Evolutionary conservation across 345 rosid species (phyloP), one percentile per base, ranked within the genome.

Genomic region (Gynandropsis gynandra): DNA sequence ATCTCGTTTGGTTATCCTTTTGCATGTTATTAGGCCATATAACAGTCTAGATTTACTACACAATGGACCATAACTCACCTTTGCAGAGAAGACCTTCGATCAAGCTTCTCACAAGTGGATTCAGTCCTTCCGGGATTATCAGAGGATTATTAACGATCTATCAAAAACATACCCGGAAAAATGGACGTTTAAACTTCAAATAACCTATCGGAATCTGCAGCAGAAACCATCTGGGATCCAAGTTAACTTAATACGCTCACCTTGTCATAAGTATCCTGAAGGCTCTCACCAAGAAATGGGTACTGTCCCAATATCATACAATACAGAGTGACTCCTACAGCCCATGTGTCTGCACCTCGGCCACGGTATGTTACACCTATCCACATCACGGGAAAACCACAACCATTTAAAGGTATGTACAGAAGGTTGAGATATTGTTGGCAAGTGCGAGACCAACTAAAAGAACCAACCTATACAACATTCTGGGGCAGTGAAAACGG

Each of bases 401-500:
- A 16, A 41, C 21, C 29, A 24, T 24, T 24, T 24, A 2, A 2
- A 24, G 2, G 29, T 5, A 24, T 5, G 29, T 5, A 24, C 29
- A 24, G 4, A 2, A 5, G 5, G 4, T 24, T 5, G 29, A 24
- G 29, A 24, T 24, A 24, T 24, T 24, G 29, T 24, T 2, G 4
- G 2, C 29, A 24, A 5, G 5, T 24, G 29, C 4, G 29, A 24
- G 29, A 24, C 29, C 29, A 24, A 24, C 17, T 34, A 16, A 18
- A 10, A 63, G 47, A 56, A 31, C 40, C 72, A 50, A 92, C 97
- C 97, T 64, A 85, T 67, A 73, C 97, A 87, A 64, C 99, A 93
- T 74, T 93, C 99, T 4, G 97, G 99, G 34, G 99, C 99, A 59
- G 99, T 93, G 74, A 85, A 93, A 67, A 93, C 99, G 47, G 99